Evolutionary conservation across 140 eudicot genomes (phyloP).

Genomic region (Bidens hawaiensis): DNA sequence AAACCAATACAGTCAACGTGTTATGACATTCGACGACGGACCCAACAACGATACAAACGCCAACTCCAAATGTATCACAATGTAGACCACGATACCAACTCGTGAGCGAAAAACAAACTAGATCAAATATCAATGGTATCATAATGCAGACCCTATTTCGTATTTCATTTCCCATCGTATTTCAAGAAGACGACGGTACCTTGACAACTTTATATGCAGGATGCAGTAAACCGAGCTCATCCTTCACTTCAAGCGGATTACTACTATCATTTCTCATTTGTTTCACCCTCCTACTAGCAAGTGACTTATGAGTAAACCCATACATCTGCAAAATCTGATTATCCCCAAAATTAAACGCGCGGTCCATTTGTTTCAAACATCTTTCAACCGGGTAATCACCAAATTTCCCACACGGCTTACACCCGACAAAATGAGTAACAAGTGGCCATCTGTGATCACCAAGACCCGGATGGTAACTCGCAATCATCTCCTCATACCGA

Average conservation of each 20-base stretch:
- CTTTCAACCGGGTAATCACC: conserved; percentile 95
- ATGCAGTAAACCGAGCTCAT: conserved; percentile 80
- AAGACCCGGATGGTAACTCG: conserved; percentile 71
- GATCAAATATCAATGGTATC: conserved; percentile 10
- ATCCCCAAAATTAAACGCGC: conserved; percentile 86
- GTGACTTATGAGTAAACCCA: conserved; percentile 80
- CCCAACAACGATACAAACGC: conserved; percentile 35
- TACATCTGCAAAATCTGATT: conserved; percentile 92
- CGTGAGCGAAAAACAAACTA: conserved; percentile 24
- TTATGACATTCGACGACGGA: conserved; percentile 29
- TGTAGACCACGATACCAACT: conserved; percentile 23
- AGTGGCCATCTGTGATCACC: conserved; percentile 98
- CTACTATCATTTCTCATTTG: conserved; percentile 62
- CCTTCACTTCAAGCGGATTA: conserved; percentile 76
- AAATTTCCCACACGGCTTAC: conserved; percentile 91
- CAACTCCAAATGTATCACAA: conserved; percentile 29
- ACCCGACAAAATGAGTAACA: conserved; percentile 97
- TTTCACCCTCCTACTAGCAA: conserved; percentile 71
- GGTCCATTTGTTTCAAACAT: conserved; percentile 94
- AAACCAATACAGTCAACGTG: conserved; percentile 31
- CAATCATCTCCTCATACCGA: conserved; percentile 76
- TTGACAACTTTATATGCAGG: conserved; percentile 76
- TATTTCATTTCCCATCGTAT: not conserved
- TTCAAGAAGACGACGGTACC: conserved; percentile 54
- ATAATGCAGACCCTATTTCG: conserved; percentile 2